Base-by-base conservation (phyloP, 257 asterid species). In the Rubia yunnanensis region DNA sequence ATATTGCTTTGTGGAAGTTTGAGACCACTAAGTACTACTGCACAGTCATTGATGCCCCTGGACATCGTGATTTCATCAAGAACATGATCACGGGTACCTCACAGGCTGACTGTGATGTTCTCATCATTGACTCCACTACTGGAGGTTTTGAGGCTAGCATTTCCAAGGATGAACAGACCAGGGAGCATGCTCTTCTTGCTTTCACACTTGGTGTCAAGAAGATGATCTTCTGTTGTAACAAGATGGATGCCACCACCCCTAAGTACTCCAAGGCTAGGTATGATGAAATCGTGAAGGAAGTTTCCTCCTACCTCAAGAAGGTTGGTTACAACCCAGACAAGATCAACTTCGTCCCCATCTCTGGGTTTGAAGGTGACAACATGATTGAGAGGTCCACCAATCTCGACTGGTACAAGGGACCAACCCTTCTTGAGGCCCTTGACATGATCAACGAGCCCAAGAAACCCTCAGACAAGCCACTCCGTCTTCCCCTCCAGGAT, bases 61-160 rank as follows among this genome's bases (percentile, higher is more conserved):
- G n/a, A n/a, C n/a, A n/a, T 56, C 89, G 95, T 58, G 95, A 88
- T 68, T 88, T 88, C 6, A 85, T 88, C 74, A 88, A 88, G 82
- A 88, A 88, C 79, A 86, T 88, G 96, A 88, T 88, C 67, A 88
- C 94, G 35, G 94, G 94, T 41, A 88, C 96, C 62, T 88, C 96
- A 5, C 94, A 88, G 74, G 96, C 96, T 62, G 94, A 88, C n/a
- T 88, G 94, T 73, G 96, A 91, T n/a, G 89, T 87, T 31, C 89
- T 87, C 5, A 87, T 87, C 65, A 87, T 87, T 14, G 95, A 87
- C 73, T 87, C 95, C 48, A 87, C 95, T 70, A 87, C 92, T 73
- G 92, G 92, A 69, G 92, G 92, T 64, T 85, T 85, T 59, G 94
- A 86, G 65, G 94, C 94, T 41, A 88, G 94, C 73, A 86, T 86